These are phyloP conservation scores for Stagonosporopsis vannaccii DNA, from an alignment of 2,329 filamentous ascomycete species.

Conservation along the genomic window DNA sequence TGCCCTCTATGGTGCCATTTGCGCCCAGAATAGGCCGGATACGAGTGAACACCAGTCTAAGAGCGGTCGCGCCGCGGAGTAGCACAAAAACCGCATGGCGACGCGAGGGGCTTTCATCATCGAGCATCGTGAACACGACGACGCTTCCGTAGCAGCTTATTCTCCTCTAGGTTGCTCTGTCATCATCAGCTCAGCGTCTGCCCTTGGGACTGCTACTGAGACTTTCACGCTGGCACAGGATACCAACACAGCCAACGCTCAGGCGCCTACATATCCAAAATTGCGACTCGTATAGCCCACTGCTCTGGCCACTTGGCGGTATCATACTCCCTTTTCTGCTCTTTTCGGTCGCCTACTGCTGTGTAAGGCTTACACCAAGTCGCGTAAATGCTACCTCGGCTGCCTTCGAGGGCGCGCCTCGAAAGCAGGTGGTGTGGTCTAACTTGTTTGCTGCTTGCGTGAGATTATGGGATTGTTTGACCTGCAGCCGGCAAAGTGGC, in stretches of 20 bases:
- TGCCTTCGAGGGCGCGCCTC: neutral
- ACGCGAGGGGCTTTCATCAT: constrained; percentile 10
- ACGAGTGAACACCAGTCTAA: constrained; percentile 5
- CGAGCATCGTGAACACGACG: neutral
- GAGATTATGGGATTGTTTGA: neutral
- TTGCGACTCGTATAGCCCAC: constrained; percentile 13
- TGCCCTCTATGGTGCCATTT: neutral
- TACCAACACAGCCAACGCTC: neutral
- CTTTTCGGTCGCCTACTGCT: constrained; percentile 2
- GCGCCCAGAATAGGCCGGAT: constrained; percentile 10
- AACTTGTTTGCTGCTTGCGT: neutral
- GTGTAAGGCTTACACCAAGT: constrained; percentile 14
- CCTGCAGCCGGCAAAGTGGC: constrained; percentile 10
- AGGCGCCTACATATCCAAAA: constrained; percentile 7
- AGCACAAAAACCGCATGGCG: constrained; percentile 8
- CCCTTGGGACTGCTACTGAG: too few relatives aligned
- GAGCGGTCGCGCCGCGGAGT: neutral
- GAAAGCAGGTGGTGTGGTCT: neutral
- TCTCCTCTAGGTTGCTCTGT: neutral
- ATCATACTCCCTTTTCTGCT: constrained; percentile 12
- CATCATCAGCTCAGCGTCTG: neutral
- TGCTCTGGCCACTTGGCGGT: constrained; percentile 8
- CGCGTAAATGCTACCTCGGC: neutral
- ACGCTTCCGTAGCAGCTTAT: neutral
- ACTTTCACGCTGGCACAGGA: neutral